Conservation (phyloP, 352 stramenopile genomes). For the Phytophthora quininea region DNA sequence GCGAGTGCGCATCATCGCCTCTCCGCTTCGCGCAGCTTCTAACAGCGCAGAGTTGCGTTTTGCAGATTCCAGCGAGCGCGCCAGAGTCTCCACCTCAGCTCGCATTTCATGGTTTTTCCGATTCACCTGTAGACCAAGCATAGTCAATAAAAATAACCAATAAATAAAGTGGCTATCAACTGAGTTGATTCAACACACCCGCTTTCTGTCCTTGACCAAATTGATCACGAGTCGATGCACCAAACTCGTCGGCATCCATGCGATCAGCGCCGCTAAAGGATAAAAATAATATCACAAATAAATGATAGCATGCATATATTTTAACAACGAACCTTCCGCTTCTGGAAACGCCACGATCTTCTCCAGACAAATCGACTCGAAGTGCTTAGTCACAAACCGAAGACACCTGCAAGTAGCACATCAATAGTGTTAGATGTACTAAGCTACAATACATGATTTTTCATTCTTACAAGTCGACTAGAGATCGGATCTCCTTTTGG, state of each 20-base stretch:
- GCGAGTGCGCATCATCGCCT: constrained; percentile 30
- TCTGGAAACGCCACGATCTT: constrained; percentile 61
- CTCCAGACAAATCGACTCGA: constrained; percentile 72
- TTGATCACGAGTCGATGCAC: constrained; percentile 74
- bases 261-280: constrained; percentile 55
- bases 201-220: constrained; percentile 63
- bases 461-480: constrained; percentile 61
- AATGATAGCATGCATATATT: not conserved
- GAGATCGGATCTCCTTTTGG: constrained; percentile 38
- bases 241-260: constrained; percentile 62
- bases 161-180: not conserved
- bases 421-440: not conserved
- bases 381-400: constrained; percentile 67
- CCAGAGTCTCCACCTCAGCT: constrained; percentile 37
- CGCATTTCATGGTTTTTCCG: constrained; percentile 44
- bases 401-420: constrained; percentile 50
- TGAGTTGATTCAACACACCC: no score
- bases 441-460: no score
- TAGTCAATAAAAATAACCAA: not conserved
- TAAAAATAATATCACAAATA: constrained; percentile 2
- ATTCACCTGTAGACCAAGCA: constrained; percentile 34
- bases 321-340: constrained; percentile 50
- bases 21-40: constrained; percentile 38
- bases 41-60: constrained; percentile 41
- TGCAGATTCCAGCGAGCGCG: constrained; percentile 32